Evolutionary conservation across 495 filamentous ascomycete genomes (phyloP).

Genomic region (Daldinia childiae): DNA sequence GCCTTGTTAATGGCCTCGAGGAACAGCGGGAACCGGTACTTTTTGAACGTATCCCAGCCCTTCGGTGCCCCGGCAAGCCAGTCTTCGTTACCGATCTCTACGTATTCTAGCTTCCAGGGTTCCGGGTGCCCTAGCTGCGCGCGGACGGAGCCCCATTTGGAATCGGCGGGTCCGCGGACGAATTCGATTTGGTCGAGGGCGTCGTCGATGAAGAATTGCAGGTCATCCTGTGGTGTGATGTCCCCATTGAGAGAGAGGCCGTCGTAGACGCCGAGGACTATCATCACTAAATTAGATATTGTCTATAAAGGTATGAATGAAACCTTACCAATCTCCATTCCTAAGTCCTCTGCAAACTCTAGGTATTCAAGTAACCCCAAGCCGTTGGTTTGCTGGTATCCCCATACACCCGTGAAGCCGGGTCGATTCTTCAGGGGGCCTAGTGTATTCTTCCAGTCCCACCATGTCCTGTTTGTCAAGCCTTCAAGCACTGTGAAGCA

Average conservation of each 20-base stretch:
- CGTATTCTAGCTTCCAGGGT: slow-evolving; percentile 66
- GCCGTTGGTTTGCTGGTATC: slow-evolving; percentile 69
- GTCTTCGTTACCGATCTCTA: slow-evolving; percentile 76
- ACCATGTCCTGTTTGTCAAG: slow-evolving; percentile 59
- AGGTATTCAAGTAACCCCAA: slow-evolving; percentile 72
- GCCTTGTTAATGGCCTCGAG: slow-evolving; percentile 63
- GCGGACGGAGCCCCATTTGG: slow-evolving; percentile 66
- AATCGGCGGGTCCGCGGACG: slow-evolving; percentile 62
- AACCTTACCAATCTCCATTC: slow-evolving; percentile 58
- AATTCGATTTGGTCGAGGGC: slow-evolving; percentile 76
- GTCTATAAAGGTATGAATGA: background rate
- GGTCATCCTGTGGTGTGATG: slow-evolving; percentile 50
- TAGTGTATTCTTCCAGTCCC: slow-evolving; percentile 76
- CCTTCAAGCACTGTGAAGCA: slow-evolving; percentile 62
- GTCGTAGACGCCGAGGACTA: slow-evolving; percentile 65
- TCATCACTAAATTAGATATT: background rate
- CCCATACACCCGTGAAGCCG: slow-evolving; percentile 69
- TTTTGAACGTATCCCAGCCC: slow-evolving; percentile 57
- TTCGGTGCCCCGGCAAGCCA: slow-evolving; percentile 56
- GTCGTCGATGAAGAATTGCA: slow-evolving; percentile 63
- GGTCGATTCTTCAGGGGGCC: slow-evolving; percentile 70
- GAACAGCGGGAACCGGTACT: slow-evolving; percentile 66
- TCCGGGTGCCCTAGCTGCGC: slow-evolving; percentile 65
- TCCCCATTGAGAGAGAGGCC: slow-evolving; percentile 70
- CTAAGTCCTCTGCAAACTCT: slow-evolving; percentile 71